Evolutionary conservation across 495 filamentous ascomycete species (phyloP).

Genomic region (Trichoderma reesei): DNA sequence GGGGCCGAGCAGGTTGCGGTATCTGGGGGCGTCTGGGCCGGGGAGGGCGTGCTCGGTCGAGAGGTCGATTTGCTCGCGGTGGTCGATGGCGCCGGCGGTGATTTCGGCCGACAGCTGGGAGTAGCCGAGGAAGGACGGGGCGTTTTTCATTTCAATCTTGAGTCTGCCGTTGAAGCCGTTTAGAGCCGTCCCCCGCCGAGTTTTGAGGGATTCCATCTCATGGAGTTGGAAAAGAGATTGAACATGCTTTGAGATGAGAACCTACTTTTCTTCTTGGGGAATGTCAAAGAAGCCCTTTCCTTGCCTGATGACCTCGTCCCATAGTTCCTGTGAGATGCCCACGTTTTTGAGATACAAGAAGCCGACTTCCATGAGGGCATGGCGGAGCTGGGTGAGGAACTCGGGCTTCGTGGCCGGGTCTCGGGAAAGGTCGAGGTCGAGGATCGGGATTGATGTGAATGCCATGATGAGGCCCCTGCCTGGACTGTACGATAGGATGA

Average conservation of each 20-base stretch:
- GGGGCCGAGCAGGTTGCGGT: slow-evolving; percentile 71
- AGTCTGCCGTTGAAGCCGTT: slow-evolving; percentile 32
- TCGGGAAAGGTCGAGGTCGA: slow-evolving; percentile 61
- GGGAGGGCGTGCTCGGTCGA: slow-evolving; percentile 65
- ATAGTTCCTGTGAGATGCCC: slow-evolving; percentile 58
- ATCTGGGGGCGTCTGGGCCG: slow-evolving; percentile 51
- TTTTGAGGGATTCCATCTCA: neutral
- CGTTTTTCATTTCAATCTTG: slow-evolving; percentile 85
- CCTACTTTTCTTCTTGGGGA: slow-evolving; percentile 64
- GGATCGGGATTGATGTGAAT: slow-evolving; percentile 71
- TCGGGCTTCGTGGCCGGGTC: slow-evolving; percentile 57
- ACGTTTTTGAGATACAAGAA: slow-evolving; percentile 88
- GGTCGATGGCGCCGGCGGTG: slow-evolving; percentile 49
- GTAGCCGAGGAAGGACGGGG: slow-evolving; percentile 53
- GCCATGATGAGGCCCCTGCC: slow-evolving; percentile 34
- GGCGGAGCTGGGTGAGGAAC: slow-evolving; percentile 64
- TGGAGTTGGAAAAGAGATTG: no score
- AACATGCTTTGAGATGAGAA: neutral
- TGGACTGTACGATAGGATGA: neutral
- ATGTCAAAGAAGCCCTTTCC: slow-evolving; percentile 72
- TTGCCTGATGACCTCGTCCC: slow-evolving; percentile 57
- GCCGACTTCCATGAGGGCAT: slow-evolving; percentile 81
- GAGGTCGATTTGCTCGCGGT: slow-evolving; percentile 88
- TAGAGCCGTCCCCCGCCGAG: no score
- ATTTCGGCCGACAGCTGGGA: slow-evolving; percentile 53